Percentiles rank a stretch among this genome's conserved stretches.
Conservation (phyloP, 2,329 filamentous ascomycete genomes). For the Xylariaceae sp. region DNA sequence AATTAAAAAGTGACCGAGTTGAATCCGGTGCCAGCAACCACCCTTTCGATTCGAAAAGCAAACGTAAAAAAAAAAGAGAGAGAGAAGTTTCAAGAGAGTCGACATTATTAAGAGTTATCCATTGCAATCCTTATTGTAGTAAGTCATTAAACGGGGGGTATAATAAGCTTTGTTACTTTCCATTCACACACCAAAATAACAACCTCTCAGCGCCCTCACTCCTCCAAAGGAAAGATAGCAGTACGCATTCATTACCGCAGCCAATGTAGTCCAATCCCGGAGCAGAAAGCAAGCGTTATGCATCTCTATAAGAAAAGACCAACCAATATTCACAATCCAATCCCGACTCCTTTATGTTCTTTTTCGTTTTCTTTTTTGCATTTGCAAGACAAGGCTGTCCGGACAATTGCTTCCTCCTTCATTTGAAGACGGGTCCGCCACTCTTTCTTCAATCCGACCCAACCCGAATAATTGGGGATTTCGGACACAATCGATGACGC, state of each 20-base stretch:
- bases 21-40: too few relatives aligned
- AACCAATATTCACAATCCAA: too few relatives aligned
- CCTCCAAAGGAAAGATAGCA: too few relatives aligned
- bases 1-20: too few relatives aligned
- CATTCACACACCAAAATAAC: background rate
- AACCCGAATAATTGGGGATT: background rate
- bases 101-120: slow-evolving; percentile 3
- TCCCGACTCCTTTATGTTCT: too few relatives aligned
- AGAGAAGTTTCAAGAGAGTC: background rate
- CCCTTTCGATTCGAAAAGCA: too few relatives aligned
- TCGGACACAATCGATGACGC: background rate
- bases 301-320: background rate
- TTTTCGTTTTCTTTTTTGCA: too few relatives aligned
- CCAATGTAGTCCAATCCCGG: slow-evolving; percentile 9
- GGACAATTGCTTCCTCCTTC: too few relatives aligned
- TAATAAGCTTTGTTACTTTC: slow-evolving; percentile 10
- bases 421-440: too few relatives aligned
- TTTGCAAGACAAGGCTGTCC: too few relatives aligned
- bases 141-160: slow-evolving; percentile 14
- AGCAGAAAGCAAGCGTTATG: background rate
- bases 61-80: too few relatives aligned
- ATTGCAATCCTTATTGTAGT: slow-evolving; percentile 1
- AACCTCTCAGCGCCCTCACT: slow-evolving; percentile 5
- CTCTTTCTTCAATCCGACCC: too few relatives aligned
- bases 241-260: background rate